Evolutionary conservation across 176 grass and related monocot genomes (phyloP).

Genomic region (Dendrocalamus sinicus): DNA sequence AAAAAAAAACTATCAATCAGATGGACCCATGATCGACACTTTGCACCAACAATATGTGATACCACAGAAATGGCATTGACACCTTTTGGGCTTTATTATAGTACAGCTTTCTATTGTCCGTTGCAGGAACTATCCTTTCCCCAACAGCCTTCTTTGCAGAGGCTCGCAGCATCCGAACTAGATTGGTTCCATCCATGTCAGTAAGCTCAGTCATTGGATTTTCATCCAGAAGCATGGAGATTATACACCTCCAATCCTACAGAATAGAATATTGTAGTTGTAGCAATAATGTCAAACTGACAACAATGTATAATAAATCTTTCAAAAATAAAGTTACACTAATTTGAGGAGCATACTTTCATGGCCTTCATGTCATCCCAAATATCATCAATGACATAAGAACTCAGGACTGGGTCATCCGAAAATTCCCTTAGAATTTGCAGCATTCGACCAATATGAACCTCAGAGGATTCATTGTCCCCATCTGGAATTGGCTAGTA

Average conservation of each 20-base stretch:
- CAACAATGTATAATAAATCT: constrained; percentile 30
- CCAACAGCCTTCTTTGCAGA: constrained; percentile 97
- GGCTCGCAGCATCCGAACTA: constrained; percentile 84
- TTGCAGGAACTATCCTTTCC: constrained; percentile 87
- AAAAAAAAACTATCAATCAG: constrained; percentile 16
- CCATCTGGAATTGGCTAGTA: constrained; percentile 55
- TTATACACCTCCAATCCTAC: constrained; percentile 93
- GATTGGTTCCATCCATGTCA: constrained; percentile 89
- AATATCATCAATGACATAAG: constrained; percentile 99
- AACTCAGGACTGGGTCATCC: constrained; percentile 87
- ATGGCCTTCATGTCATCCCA: constrained; percentile 99
- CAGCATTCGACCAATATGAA: constrained; percentile 90
- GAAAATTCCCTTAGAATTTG: constrained; percentile 97
- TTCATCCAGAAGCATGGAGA: constrained; percentile 93
- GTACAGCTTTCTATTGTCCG: constrained; percentile 85
- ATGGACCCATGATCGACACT: constrained; percentile 1
- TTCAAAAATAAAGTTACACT: constrained; percentile 16
- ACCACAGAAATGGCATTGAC: background rate
- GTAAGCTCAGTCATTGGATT: constrained; percentile 73
- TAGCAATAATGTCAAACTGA: constrained; percentile 6
- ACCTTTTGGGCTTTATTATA: constrained; percentile 88
- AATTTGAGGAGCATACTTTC: constrained; percentile 61
- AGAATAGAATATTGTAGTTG: constrained; percentile 33
- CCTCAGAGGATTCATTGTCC: constrained; percentile 79
- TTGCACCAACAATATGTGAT: constrained; percentile 21